Evolutionary conservation across 208 protist genomes (phyloP).

Genomic region (Sergeia podlipaevii): DNA sequence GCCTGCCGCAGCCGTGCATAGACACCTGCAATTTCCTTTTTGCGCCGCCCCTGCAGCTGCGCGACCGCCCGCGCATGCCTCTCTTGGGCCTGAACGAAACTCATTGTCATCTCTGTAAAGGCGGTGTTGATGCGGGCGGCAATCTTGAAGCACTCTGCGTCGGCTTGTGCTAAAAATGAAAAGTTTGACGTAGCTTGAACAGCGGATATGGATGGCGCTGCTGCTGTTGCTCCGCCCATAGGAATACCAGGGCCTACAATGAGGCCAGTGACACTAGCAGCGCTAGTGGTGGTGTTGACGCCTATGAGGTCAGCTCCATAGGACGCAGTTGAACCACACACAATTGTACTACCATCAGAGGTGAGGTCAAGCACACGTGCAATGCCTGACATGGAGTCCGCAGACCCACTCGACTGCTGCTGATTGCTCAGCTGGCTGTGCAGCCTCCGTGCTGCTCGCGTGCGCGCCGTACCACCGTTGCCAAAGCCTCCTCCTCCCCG

Average conservation of each 20-base stretch:
- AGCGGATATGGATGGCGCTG: background rate
- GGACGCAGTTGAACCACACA: too few relatives aligned
- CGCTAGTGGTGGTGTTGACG: background rate
- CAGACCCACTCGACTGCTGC: too few relatives aligned
- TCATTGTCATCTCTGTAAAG: constrained; percentile 7
- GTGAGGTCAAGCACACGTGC: too few relatives aligned
- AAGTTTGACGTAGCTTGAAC: constrained; percentile 2
- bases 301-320: background rate
- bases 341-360: too few relatives aligned
- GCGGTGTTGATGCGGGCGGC: constrained; percentile 15
- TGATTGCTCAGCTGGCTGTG: constrained; percentile 1
- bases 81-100: background rate
- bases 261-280: background rate
- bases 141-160: constrained; percentile 28
- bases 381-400: too few relatives aligned
- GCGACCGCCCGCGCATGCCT: constrained; percentile 1
- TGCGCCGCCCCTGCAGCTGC: constrained; percentile 7
- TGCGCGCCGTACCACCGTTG: background rate
- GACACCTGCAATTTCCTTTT: background rate
- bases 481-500: background rate
- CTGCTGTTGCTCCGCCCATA: background rate
- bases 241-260: constrained; percentile 6
- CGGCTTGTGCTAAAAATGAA: constrained; percentile 18
- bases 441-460: background rate
- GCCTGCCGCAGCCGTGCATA: constrained; percentile 22